These are phyloP conservation scores for Punica granatum DNA, from an alignment of 345 rosid species.

Conservation along the genomic window DNA sequence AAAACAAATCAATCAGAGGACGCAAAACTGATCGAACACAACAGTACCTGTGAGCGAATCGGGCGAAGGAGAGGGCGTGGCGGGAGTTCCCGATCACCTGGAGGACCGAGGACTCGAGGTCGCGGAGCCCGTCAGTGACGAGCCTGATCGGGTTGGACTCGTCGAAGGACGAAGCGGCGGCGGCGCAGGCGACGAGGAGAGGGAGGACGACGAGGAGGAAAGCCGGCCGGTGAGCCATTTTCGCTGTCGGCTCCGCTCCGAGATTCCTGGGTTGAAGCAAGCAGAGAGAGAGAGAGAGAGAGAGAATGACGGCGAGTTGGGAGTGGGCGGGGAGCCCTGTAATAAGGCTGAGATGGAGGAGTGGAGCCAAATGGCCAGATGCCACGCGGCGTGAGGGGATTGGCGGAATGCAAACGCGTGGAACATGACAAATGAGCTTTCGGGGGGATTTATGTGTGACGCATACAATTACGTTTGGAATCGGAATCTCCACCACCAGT, in stretches of 20 bases:
- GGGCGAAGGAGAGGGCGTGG: constrained; percentile 58
- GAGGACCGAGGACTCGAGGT: constrained; percentile 43
- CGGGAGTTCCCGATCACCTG: constrained; percentile 54
- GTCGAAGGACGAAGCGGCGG: constrained; percentile 39
- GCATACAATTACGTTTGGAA: constrained; percentile 6
- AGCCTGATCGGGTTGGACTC: constrained; percentile 63
- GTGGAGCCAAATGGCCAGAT: neutral
- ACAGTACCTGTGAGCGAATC: constrained; percentile 59
- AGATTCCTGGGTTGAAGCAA: neutral
- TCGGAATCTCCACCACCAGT: neutral
- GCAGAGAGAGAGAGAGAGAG: neutral
- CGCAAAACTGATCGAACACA: neutral
- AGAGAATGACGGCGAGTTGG: neutral
- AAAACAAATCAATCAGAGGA: neutral
- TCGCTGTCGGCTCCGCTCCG: neutral
- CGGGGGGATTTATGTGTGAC: neutral
- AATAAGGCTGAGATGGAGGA: neutral
- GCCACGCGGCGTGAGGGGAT: neutral
- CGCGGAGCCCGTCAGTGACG: constrained; percentile 49
- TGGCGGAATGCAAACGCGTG: neutral
- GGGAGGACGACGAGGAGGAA: constrained; percentile 20
- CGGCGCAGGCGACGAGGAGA: constrained; percentile 27
- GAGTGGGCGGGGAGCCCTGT: neutral
- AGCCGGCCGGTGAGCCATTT: constrained; percentile 7
- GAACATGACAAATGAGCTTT: neutral